Evolutionary conservation across 805 yeast species (phyloP), one percentile per base, ranked within the genome.

Genomic region (Sungouiella thailandica): DNA sequence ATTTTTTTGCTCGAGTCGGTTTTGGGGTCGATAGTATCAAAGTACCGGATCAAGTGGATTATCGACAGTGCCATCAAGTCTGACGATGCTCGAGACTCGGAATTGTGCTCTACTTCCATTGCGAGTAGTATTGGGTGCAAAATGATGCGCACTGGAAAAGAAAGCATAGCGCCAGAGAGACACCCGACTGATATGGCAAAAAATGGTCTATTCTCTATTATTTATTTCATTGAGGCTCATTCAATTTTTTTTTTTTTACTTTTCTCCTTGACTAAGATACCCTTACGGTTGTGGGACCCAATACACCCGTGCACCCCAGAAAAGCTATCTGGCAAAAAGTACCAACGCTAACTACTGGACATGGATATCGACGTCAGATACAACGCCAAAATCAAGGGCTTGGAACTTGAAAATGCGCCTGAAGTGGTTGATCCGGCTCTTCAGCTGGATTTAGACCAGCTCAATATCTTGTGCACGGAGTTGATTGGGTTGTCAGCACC

Each of bases 401-500:
- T 43, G 36, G 32, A 13, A 6, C 31, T 41, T 34, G 31, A 34
- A 25, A 18, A 35, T 8, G 35, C 15, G 9, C 37, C 40, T 5
- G 37, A 14, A 11, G 24, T 20, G 14, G 29, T 44, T 11, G 50
- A 46, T 6, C 62, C 68, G 3, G 51, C 52, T 27, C 45, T 65
- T 31, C 53, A 61, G 37, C 47, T 49, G 11, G 80, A 76, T 35
- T 51, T 72, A 20, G 63, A 61, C 34, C 72, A 65, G 41, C 45
- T 67, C 39, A 67, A 65, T 41, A 52, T 55, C 4, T 47, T 67
- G 28, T 53, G 61, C 11, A 32, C 49, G 4, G 72, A 67, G 36
- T 38, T 74, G 25, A 63, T 67, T 35, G 55, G 62, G 10, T 57
- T 63, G 31, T 63, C 65, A 7, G 70, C 71, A 17, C 68, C 62